phyloP scores from a whole-genome alignment of 306 rosid species.

The Carpinus viminea region DNA sequence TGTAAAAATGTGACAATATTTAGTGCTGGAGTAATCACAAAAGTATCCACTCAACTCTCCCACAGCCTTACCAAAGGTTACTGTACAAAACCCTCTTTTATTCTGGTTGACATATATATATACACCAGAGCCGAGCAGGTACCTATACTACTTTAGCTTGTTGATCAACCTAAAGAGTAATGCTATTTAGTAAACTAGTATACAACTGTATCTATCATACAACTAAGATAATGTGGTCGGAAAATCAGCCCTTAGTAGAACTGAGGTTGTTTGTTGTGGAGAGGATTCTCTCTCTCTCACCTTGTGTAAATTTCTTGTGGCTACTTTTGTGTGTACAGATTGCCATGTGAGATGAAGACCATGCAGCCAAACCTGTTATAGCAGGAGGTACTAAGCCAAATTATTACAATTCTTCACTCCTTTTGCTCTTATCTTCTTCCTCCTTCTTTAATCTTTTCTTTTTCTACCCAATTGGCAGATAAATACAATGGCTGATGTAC shows the following conservation, averaged over 20 bases:
- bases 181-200: not conserved
- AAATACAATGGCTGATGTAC: not conserved
- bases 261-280: not conserved
- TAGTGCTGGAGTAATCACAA: not conserved
- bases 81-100: too few species aligned
- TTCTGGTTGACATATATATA: not conserved
- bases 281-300: not conserved
- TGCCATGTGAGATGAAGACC: constrained; percentile 4
- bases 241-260: not conserved
- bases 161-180: not conserved
- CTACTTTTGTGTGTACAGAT: not conserved
- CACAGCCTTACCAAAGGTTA: too few species aligned
- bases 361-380: not conserved
- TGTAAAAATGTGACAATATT: not conserved
- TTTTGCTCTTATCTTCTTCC: not conserved
- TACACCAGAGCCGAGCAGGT: not conserved
- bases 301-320: not conserved
- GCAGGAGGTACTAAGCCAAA: not conserved
- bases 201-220: too few species aligned
- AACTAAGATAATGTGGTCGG: too few species aligned
- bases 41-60: not conserved
- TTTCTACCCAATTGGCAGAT: not conserved
- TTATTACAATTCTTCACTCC: not conserved
- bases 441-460: not conserved
- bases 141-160: not conserved